Evolutionary conservation across 2,329 filamentous ascomycete genomes (phyloP).

Genomic region (Aspergillus sp.): DNA sequence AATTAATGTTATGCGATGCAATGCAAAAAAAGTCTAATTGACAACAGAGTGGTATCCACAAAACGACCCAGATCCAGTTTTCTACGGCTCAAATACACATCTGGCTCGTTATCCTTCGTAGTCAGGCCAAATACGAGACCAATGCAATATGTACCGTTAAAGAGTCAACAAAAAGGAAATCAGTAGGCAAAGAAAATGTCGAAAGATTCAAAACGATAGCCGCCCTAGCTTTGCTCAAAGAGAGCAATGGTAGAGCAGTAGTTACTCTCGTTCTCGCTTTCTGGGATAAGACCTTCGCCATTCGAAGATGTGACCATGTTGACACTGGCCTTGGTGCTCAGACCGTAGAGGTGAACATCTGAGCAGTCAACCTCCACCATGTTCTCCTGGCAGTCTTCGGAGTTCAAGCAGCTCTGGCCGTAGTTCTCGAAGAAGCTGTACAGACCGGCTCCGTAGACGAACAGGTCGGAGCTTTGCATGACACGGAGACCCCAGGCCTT

Average conservation of each 20-base stretch:
- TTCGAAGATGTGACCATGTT: constrained; percentile 61
- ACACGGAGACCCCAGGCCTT: constrained; percentile 76
- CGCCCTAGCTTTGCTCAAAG: constrained; percentile 28
- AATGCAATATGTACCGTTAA: no score
- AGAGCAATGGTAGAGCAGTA: constrained; percentile 42
- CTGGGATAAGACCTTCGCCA: constrained; percentile 30
- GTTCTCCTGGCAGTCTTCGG: constrained; percentile 69
- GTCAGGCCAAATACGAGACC: no score
- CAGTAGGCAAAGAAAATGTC: no score
- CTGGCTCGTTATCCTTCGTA: no score
- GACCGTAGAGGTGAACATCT: constrained; percentile 58
- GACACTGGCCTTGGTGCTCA: constrained; percentile 69
- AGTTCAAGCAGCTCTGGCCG: constrained; percentile 61
- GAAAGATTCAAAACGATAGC: no score
- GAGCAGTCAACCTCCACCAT: constrained; percentile 70
- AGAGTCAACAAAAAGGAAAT: no score
- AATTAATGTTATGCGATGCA: no score
- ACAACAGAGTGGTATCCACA: no score
- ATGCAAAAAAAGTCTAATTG: no score
- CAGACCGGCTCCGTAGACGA: constrained; percentile 67
- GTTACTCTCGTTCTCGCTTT: constrained; percentile 37
- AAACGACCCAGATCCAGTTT: no score
- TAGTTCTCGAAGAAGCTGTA: constrained; percentile 87
- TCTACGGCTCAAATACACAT: no score
- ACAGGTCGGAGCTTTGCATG: constrained; percentile 61